Percentiles rank a stretch among this genome's conserved stretches.
Evolutionary conservation across 352 stramenopile species (phyloP).

Genomic region (Peronospora tabacina): DNA sequence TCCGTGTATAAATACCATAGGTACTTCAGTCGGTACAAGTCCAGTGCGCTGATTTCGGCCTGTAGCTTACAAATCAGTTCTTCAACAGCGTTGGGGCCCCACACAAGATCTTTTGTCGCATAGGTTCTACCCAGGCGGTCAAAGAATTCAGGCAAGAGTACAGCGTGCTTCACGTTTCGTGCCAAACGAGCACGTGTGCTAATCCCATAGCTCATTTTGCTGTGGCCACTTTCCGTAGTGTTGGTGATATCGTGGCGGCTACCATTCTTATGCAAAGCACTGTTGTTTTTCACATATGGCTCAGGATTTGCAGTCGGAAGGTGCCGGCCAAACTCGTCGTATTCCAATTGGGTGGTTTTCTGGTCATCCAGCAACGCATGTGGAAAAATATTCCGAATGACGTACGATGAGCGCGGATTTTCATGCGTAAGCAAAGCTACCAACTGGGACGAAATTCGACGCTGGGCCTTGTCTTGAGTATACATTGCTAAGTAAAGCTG

Average conservation of each 20-base stretch:
- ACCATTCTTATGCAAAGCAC: conserved; percentile 41
- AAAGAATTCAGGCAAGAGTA: conserved; percentile 83
- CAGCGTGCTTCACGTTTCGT: conserved; percentile 68
- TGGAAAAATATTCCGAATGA: conserved; percentile 80
- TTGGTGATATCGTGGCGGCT: conserved; percentile 48
- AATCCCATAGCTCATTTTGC: conserved; percentile 63
- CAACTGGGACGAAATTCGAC: conserved; percentile 79
- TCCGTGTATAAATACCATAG: conserved; percentile 79
- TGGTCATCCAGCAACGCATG: conserved; percentile 75
- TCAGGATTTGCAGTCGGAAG: conserved; percentile 51
- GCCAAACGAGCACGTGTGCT: conserved; percentile 70
- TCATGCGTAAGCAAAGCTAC: conserved; percentile 81
- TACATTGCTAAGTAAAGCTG: conserved; percentile 79
- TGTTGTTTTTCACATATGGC: conserved; percentile 31
- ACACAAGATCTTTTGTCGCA: conserved; percentile 76
- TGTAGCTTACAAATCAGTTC: conserved; percentile 71
- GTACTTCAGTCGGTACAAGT: conserved; percentile 75
- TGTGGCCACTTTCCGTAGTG: conserved; percentile 58
- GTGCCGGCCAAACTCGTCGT: conserved; percentile 76
- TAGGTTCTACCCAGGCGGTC: conserved; percentile 69
- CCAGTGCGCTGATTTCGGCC: conserved; percentile 56
- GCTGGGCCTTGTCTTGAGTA: conserved; percentile 75
- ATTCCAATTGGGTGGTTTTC: conserved; percentile 61
- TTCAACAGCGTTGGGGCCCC: conserved; percentile 59
- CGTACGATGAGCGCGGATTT: conserved; percentile 72